A percentile compares a stretch with the other conserved stretches of the same genome.
These are phyloP conservation scores for Paralagenidium karlingii DNA, from an alignment of 352 stramenopile genomes.

Conservation along the genomic window DNA sequence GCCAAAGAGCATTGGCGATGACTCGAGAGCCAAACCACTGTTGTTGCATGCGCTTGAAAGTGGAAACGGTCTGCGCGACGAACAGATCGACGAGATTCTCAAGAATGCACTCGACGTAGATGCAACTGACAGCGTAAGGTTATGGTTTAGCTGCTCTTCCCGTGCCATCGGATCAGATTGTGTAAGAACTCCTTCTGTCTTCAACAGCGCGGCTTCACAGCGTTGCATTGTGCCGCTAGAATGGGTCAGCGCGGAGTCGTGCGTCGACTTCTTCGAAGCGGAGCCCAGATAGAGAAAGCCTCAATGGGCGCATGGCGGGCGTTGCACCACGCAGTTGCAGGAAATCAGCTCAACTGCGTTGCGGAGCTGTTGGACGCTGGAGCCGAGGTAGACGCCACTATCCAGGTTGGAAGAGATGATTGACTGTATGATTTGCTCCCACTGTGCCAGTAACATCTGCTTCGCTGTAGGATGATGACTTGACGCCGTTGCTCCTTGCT, in stretches of 20 bases:
- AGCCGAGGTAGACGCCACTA: slow-evolving; percentile 12
- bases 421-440: too few relatives aligned
- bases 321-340: slow-evolving; percentile 18
- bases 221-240: slow-evolving; percentile 20
- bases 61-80: slow-evolving; percentile 10
- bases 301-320: slow-evolving; percentile 17
- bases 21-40: slow-evolving; percentile 9
- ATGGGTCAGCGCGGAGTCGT: slow-evolving; percentile 15
- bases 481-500: slow-evolving; percentile 21
- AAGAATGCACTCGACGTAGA: slow-evolving; percentile 12
- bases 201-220: slow-evolving; percentile 13
- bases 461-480: too few relatives aligned
- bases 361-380: slow-evolving; percentile 18
- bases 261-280: slow-evolving; percentile 4
- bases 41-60: slow-evolving; percentile 15
- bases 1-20: slow-evolving; percentile 10
- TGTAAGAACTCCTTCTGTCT: neutral
- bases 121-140: slow-evolving; percentile 13
- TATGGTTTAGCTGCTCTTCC: neutral
- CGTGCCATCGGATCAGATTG: neutral
- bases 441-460: too few relatives aligned
- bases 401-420: slow-evolving; percentile 6
- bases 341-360: slow-evolving; percentile 12
- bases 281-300: slow-evolving; percentile 3
- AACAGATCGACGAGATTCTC: slow-evolving; percentile 10